Base-by-base conservation (phyloP, 495 filamentous ascomycete species). In the Chaetomium fimeti region DNA sequence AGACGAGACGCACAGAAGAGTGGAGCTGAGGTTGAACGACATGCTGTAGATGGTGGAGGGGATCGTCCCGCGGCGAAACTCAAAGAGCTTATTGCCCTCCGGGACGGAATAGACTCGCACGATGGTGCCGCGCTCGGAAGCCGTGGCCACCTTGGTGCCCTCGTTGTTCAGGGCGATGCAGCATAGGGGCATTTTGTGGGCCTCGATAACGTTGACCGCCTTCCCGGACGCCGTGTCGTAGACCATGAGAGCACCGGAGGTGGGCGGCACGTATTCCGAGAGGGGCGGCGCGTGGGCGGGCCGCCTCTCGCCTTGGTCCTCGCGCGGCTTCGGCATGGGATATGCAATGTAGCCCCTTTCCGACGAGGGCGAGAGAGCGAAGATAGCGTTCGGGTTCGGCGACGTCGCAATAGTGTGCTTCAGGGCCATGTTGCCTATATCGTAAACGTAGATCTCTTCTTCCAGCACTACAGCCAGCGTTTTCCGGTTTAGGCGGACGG, bases 11-110 rank as follows among this genome's bases (percentile, higher is more conserved):
- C 92, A 96, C 42, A 98, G 87, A 3, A 98, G 83, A 8, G 93
- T 94, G 5, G 92, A 95, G 38, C 89, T 92, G 18, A 91, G 84
- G 74, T 98, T 98, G 81, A 98, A 98, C n/a, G 91, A 94, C 94
- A 98, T 97, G 85, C 92, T 95, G 76, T 90, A 97, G 63, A 98
- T 98, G 24, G 89, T 87, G 4, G 91, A 91, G 0, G 94, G 94
- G 75, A 96, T 96, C 12, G 92, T 95, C 28, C 94, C 94, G 66
- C 94, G 84, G 61, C 94, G 87, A 74, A 98, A 98, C 71, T 98
- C 93, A 69, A 89, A 97, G 20, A 98, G 84, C 72, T 96, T 98
- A 68, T 92, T 88, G 6, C 89, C 93, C 61, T 87, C 83, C 5
- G 94, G 95, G 5, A 98, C 83, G 0, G 90, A 89, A 76, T 98